These are phyloP conservation scores for Stephanodiscus minutulus DNA, from an alignment of 108 stramenopile genomes.

Conservation along the genomic window DNA sequence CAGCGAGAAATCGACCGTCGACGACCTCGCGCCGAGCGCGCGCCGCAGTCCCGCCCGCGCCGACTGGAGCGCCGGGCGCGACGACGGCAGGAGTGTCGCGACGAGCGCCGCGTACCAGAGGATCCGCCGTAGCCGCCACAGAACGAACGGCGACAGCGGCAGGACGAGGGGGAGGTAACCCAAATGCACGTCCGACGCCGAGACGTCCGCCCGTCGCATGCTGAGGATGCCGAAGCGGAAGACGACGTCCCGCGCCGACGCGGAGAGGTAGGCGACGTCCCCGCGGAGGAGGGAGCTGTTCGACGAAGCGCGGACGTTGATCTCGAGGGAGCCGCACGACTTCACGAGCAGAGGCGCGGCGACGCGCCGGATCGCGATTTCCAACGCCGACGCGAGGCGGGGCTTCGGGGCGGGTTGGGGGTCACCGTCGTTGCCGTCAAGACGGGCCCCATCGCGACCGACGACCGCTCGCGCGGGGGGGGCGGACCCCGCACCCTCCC, in stretches of 20 bases:
- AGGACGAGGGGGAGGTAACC: constrained; percentile 16
- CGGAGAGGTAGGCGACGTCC: not conserved
- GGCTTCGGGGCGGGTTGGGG: not conserved
- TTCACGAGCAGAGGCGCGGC: not conserved
- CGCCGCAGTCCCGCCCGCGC: not conserved
- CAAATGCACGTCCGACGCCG: not conserved
- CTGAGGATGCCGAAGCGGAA: constrained; percentile 12
- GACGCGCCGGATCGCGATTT: not conserved
- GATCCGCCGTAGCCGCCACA: constrained; percentile 4
- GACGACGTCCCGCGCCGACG: constrained; percentile 2
- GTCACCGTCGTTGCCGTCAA: no score
- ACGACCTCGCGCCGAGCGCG: not conserved
- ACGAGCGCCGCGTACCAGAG: not conserved
- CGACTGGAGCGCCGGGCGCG: not conserved
- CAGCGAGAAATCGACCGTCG: not conserved
- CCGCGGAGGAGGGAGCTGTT: constrained; percentile 4
- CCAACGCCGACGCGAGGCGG: not conserved
- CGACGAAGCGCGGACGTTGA: constrained; percentile 6
- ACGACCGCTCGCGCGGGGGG: not conserved
- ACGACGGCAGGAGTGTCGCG: not conserved
- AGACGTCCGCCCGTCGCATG: not conserved
- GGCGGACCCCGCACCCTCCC: no score
- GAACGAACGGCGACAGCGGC: constrained; percentile 5
- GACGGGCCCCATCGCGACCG: not conserved
- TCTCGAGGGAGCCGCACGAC: not conserved